A percentile compares a stretch with the other conserved stretches of the same genome.
Conservation (phyloP, 2,329 filamentous ascomycete genomes). For the Diaporthe sp. region DNA sequence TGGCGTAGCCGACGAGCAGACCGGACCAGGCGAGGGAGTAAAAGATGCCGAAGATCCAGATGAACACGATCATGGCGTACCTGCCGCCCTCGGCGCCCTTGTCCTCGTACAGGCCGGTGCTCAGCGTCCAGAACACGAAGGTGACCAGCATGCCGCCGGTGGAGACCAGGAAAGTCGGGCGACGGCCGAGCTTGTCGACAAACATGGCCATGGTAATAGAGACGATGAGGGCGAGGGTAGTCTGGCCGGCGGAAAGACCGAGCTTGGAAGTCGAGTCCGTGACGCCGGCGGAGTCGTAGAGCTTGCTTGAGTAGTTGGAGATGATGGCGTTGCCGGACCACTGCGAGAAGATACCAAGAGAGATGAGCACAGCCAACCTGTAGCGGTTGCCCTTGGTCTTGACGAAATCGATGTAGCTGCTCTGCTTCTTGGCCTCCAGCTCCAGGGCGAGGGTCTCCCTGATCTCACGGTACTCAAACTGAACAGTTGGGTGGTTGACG, state of each 20-base stretch:
- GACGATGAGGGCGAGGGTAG: conserved; percentile 65
- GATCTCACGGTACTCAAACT: conserved; percentile 73
- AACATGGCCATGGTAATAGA: conserved; percentile 66
- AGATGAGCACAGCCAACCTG: conserved; percentile 65
- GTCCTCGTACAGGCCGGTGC: conserved; percentile 61
- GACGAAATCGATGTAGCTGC: conserved; percentile 68
- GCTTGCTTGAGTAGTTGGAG: conserved; percentile 68
- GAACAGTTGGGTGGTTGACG: conserved; percentile 64
- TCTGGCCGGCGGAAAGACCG: conserved; percentile 64
- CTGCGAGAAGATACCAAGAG: conserved; percentile 71
- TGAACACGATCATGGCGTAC: conserved; percentile 60
- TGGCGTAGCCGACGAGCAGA: conserved; percentile 67
- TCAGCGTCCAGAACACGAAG: conserved; percentile 65
- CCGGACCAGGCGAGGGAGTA: conserved; percentile 71
- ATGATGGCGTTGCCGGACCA: conserved; percentile 73
- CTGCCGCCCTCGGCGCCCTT: conserved; percentile 52
- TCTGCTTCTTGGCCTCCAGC: conserved; percentile 60
- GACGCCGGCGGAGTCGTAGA: conserved; percentile 69
- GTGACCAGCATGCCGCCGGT: conserved; percentile 62
- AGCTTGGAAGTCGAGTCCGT: conserved; percentile 59
- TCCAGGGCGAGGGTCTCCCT: conserved; percentile 69
- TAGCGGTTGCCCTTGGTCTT: conserved; percentile 70
- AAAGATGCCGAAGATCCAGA: conserved; percentile 57
- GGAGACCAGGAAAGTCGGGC: conserved; percentile 66
- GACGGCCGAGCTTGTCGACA: conserved; percentile 68